Conservation (phyloP, 192 early-diverging fungal species). For the Fimicolochytrium jonesii region DNA sequence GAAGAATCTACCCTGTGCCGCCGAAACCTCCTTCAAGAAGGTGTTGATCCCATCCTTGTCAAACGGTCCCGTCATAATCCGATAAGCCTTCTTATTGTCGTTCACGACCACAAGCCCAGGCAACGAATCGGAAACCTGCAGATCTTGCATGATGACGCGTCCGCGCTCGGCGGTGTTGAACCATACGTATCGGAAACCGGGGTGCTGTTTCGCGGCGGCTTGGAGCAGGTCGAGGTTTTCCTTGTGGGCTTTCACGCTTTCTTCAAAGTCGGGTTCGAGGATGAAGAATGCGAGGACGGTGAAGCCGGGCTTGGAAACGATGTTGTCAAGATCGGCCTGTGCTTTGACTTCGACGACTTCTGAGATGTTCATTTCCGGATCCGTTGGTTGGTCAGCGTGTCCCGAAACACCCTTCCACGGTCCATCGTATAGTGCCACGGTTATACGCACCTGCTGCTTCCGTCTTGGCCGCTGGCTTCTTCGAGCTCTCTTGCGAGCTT, state of each 20-base stretch:
- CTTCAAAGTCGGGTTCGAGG: conserved; percentile 40
- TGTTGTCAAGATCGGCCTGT: conserved; percentile 50
- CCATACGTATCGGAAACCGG: conserved; percentile 37
- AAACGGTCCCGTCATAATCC: conserved; percentile 41
- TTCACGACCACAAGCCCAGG: conserved; percentile 41
- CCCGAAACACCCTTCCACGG: too few species aligned
- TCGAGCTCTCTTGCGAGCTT: conserved; percentile 27
- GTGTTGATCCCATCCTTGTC: conserved; percentile 33
- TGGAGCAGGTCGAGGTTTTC: conserved; percentile 27
- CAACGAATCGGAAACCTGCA: conserved; percentile 43
- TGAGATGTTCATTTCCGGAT: too few species aligned
- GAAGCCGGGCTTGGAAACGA: conserved; percentile 32
- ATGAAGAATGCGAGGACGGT: conserved; percentile 51
- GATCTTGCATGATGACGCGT: conserved; percentile 37
- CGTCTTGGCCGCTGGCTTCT: conserved; percentile 23
- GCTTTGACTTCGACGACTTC: conserved; percentile 33
- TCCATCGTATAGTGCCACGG: too few species aligned
- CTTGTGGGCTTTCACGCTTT: conserved; percentile 31
- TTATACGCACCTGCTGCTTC: too few species aligned
- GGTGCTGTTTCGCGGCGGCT: conserved; percentile 28
- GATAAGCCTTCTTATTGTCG: conserved; percentile 37
- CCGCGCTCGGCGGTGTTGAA: conserved; percentile 33
- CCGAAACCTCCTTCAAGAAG: conserved; percentile 42
- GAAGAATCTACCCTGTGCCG: conserved; percentile 36
- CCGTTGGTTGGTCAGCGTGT: too few species aligned